These are phyloP conservation scores for Cordyceps cateniannulata DNA, from an alignment of 2,329 filamentous ascomycete species.

Conservation along the genomic window DNA sequence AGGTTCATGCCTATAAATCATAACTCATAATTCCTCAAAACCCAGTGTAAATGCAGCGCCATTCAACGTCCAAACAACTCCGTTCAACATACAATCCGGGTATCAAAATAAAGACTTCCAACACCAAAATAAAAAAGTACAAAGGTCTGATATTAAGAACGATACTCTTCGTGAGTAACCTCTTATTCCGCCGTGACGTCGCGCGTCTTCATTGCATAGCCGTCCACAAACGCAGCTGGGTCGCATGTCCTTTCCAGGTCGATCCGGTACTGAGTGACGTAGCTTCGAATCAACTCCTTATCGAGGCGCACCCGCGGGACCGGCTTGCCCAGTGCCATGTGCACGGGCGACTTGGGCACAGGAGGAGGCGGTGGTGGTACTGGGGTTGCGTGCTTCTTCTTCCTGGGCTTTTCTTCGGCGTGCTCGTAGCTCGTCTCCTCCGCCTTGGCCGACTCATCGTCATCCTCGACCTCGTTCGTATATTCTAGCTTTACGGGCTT, in stretches of 20 bases:
- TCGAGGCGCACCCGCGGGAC: slow-evolving; percentile 46
- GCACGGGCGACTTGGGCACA: slow-evolving; percentile 14
- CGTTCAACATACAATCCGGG: too few relatives aligned
- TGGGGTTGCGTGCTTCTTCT: slow-evolving; percentile 16
- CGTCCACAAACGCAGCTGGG: slow-evolving; percentile 65
- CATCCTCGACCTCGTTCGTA: slow-evolving; percentile 18
- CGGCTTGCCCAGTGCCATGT: slow-evolving; percentile 12
- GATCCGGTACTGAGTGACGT: slow-evolving; percentile 58
- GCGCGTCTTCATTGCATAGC: slow-evolving; percentile 48
- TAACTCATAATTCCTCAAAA: too few relatives aligned
- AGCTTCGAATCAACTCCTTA: slow-evolving; percentile 54
- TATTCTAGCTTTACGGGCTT: slow-evolving; percentile 25
- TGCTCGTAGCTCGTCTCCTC: slow-evolving; percentile 16
- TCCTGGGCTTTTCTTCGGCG: slow-evolving; percentile 23
- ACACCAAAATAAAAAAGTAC: too few relatives aligned
- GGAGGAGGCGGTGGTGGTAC: not conserved
- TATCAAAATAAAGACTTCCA: too few relatives aligned
- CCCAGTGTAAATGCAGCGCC: too few relatives aligned
- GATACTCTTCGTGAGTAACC: not conserved
- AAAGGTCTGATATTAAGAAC: too few relatives aligned
- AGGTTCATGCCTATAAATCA: too few relatives aligned
- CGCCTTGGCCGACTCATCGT: slow-evolving; percentile 13
- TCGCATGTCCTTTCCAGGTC: slow-evolving; percentile 62
- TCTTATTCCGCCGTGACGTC: slow-evolving; percentile 19
- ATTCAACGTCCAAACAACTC: too few relatives aligned